A percentile compares a stretch with the other conserved stretches of the same genome.
These are phyloP conservation scores for Huntiella decipiens DNA, from an alignment of 2,329 filamentous ascomycete species.

Conservation along the genomic window DNA sequence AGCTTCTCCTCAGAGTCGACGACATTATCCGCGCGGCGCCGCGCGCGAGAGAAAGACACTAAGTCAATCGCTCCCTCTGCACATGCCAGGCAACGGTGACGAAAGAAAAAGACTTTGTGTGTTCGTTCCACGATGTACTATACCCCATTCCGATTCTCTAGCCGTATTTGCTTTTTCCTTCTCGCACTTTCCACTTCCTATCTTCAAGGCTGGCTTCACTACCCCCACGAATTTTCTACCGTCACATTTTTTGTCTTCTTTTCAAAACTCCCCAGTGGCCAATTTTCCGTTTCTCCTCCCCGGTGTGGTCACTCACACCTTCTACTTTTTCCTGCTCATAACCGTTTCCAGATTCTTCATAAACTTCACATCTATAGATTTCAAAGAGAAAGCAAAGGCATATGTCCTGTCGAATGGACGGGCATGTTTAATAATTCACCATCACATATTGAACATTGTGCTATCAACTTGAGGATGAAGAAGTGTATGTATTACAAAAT, in stretches of 20 bases:
- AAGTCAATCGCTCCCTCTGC: not conserved
- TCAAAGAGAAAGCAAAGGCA: slow-evolving; percentile 8
- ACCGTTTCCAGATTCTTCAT: not conserved
- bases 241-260: not conserved
- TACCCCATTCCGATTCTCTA: not conserved
- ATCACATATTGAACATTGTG: not conserved
- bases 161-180: not conserved
- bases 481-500: too few relatives aligned
- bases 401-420: not conserved
- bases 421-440: too few relatives aligned
- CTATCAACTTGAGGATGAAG: not conserved
- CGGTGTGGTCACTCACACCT: not conserved
- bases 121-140: slow-evolving; percentile 2
- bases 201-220: not conserved
- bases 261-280: not conserved
- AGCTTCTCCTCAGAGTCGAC: slow-evolving; percentile 84
- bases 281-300: not conserved
- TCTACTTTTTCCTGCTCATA: not conserved
- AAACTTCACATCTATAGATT: slow-evolving; percentile 10
- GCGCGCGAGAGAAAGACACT: slow-evolving; percentile 60
- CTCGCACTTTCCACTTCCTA: not conserved
- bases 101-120: slow-evolving; percentile 17
- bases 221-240: too few relatives aligned
- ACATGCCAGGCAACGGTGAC: slow-evolving; percentile 17
- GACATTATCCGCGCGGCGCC: slow-evolving; percentile 94